Conservation (phyloP, 176 grass and related monocot species). For the Oryza glaberrima region DNA sequence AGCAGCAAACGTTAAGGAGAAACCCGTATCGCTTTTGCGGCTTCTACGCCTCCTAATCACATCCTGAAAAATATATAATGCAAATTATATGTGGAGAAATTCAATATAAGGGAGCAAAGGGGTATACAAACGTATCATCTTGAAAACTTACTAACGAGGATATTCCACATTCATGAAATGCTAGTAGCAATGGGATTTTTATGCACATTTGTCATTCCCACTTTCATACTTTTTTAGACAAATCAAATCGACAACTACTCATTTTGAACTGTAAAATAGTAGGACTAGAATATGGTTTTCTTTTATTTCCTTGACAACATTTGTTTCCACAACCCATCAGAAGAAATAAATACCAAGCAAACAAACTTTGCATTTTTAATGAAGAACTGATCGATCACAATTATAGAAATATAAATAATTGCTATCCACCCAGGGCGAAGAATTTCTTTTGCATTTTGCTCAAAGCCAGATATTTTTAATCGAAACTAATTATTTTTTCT, state of each 20-base stretch:
- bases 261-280: not conserved
- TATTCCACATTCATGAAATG: constrained; percentile 3
- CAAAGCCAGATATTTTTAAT: constrained; percentile 5
- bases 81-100: constrained; percentile 20
- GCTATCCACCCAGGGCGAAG: not conserved
- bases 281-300: constrained; percentile 3
- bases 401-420: not conserved
- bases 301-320: not conserved
- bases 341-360: not conserved
- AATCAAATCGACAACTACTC: not conserved
- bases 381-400: constrained; percentile 2
- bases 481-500: not conserved
- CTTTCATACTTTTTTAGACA: too few species aligned
- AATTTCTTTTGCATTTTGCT: constrained; percentile 17
- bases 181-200: constrained; percentile 12
- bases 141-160: not conserved
- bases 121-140: not conserved
- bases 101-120: constrained; percentile 12
- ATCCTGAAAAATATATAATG: constrained; percentile 63
- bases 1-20: constrained; percentile 76
- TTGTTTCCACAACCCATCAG: not conserved
- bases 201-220: not conserved
- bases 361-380: constrained; percentile 16
- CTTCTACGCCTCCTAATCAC: constrained; percentile 72
- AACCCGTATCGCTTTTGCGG: constrained; percentile 63